A percentile compares a stretch with the other conserved stretches of the same genome.
These are phyloP conservation scores for Volvox africanus DNA, from an alignment of 139 green algal genomes.

Conservation along the genomic window DNA sequence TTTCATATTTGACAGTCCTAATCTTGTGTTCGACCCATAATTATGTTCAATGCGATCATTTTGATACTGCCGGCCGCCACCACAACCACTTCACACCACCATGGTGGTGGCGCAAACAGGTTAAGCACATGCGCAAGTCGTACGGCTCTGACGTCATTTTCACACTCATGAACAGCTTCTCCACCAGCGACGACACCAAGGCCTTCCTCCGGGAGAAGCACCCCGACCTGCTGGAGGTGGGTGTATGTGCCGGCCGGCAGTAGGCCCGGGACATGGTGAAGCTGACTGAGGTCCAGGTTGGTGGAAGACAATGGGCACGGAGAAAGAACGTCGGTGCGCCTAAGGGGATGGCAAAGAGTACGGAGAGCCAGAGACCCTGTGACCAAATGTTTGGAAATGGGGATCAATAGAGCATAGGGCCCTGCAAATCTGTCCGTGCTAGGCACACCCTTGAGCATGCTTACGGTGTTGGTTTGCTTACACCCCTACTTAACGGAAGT, in stretches of 20 bases:
- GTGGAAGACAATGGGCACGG: not conserved
- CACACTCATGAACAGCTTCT: conserved; percentile 95
- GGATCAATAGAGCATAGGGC: no score
- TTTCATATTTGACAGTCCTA: no score
- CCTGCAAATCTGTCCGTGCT: no score
- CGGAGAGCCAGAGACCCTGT: not conserved
- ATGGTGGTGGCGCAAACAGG: conserved; percentile 46
- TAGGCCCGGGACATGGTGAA: no score
- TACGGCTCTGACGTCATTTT: conserved; percentile 82
- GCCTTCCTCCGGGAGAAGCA: conserved; percentile 77
- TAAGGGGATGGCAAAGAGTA: not conserved
- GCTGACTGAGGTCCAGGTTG: no score
- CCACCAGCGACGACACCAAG: conserved; percentile 86
- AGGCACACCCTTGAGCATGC: no score
- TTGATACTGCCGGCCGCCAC: no score
- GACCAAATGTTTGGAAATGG: not conserved
- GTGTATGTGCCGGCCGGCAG: not conserved
- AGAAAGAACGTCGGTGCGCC: not conserved
- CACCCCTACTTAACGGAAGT: no score
- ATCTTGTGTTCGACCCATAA: no score
- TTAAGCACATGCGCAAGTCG: conserved; percentile 84
- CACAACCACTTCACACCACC: no score
- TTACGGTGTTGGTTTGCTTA: no score
- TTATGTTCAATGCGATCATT: no score
- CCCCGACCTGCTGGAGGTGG: conserved; percentile 79